These are phyloP conservation scores for Stagonosporopsis cucurbitacearum DNA, from an alignment of 2,329 filamentous ascomycete species.

Conservation along the genomic window DNA sequence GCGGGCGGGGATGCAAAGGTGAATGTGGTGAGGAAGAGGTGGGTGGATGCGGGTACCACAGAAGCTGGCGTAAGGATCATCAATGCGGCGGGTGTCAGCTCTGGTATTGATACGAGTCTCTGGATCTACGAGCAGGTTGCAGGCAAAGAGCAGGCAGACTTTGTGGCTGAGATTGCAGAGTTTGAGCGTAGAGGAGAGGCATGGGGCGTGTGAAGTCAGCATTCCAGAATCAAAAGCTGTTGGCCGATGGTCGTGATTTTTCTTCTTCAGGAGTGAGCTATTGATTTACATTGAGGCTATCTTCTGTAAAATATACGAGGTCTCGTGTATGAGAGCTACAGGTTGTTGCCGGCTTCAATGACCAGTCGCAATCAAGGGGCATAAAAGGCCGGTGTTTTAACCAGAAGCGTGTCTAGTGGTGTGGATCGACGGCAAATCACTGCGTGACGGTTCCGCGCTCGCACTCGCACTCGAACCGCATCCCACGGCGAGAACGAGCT, in stretches of 20 bases:
- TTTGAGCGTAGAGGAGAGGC: constrained; percentile 39
- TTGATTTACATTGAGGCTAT: background rate
- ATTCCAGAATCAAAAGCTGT: background rate
- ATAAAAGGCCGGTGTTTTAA: background rate
- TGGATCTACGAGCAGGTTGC: constrained; percentile 36
- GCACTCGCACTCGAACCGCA: constrained; percentile 26
- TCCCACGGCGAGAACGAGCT: background rate
- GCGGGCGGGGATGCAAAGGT: constrained; percentile 36
- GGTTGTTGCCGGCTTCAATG: background rate
- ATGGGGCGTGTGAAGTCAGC: constrained; percentile 20
- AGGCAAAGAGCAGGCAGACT: constrained; percentile 36
- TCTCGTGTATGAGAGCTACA: background rate
- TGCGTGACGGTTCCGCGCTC: constrained; percentile 17
- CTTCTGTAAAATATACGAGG: background rate
- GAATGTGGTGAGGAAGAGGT: constrained; percentile 38
- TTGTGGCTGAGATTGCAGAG: constrained; percentile 36
- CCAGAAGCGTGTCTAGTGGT: background rate
- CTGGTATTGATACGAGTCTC: constrained; percentile 42
- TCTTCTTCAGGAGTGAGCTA: too few relatives aligned
- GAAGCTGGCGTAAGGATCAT: constrained; percentile 42
- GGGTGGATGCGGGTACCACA: constrained; percentile 42
- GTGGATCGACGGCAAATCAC: background rate
- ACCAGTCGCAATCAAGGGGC: background rate
- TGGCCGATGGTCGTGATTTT: background rate
- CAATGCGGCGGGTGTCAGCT: constrained; percentile 44